Percentiles rank a stretch among this genome's conserved stretches.
phyloP scores from a whole-genome alignment of 1,284 basidiomycete species.

The Ganoderma leucocontextum region DNA sequence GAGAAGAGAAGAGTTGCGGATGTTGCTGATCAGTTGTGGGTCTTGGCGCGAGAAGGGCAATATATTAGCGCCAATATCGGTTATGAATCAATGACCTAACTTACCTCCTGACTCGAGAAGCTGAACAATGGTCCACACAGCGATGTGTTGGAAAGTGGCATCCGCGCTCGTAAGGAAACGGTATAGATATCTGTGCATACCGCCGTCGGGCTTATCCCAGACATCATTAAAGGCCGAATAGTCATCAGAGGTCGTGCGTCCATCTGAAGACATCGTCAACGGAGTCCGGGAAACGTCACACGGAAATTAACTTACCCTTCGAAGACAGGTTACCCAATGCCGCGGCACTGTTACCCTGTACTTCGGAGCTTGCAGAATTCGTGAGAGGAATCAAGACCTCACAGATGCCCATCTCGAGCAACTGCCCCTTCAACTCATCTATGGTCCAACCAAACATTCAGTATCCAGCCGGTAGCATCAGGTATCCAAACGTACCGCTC shows the following conservation, averaged over 20 bases:
- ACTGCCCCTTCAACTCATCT: constrained; percentile 95
- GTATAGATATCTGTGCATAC: constrained; percentile 95
- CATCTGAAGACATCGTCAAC: constrained; percentile 62
- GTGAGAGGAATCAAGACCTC: constrained; percentile 98
- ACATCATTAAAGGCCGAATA: constrained; percentile 98
- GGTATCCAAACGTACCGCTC: constrained; percentile 69
- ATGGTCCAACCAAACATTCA: constrained; percentile 23
- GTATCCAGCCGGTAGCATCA: constrained; percentile 3
- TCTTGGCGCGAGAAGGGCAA: constrained; percentile 54
- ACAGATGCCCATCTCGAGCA: constrained; percentile 98
- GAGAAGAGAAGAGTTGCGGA: constrained; percentile 83
- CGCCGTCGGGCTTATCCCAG: constrained; percentile 98
- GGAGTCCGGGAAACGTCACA: constrained; percentile 8
- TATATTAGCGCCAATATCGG: constrained; percentile 17
- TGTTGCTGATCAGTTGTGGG: constrained; percentile 88
- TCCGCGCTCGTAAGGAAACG: constrained; percentile 95
- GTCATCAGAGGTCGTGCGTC: constrained; percentile 86
- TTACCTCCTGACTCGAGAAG: constrained; percentile 91
- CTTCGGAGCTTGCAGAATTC: constrained; percentile 95
- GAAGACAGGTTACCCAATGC: constrained; percentile 98
- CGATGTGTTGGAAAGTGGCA: constrained; percentile 99
- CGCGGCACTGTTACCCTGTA: constrained; percentile 98
- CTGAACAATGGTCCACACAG: constrained; percentile 99
- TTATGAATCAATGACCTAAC: constrained; percentile 27
- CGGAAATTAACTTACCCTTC: constrained; percentile 67